Evolutionary conservation across 164 flowering plant species (phyloP).

Genomic region (Aristolochia fimbriata): DNA sequence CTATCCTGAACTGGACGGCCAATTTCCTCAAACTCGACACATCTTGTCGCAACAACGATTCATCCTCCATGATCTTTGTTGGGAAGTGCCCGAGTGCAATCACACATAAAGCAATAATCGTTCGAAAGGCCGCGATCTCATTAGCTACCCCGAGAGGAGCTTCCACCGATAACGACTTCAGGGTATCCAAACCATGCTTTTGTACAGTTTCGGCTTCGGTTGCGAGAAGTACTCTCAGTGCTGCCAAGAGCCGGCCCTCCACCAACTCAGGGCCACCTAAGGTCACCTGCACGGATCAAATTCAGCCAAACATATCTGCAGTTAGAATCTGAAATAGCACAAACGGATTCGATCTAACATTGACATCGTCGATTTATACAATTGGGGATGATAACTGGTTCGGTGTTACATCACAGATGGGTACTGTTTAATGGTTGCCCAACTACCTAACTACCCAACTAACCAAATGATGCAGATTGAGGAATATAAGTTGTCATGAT

Average conservation of each 20-base stretch:
- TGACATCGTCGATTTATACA: too few relatives aligned
- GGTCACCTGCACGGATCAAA: conserved; percentile 34
- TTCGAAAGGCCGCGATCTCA: conserved; percentile 59
- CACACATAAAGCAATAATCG: conserved; percentile 62
- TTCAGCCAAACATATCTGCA: not conserved
- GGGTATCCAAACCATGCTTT: conserved; percentile 39
- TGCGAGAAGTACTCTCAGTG: conserved; percentile 61
- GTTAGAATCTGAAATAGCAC: too few relatives aligned
- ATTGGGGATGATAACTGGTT: too few relatives aligned
- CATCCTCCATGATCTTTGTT: conserved; percentile 80
- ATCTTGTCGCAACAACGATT: conserved; percentile 37
- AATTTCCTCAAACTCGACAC: conserved; percentile 36
- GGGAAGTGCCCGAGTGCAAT: conserved; percentile 74
- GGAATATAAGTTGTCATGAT: too few relatives aligned
- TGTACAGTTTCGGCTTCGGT: conserved; percentile 39
- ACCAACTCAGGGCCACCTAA: conserved; percentile 75
- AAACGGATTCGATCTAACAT: too few relatives aligned
- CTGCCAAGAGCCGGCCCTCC: conserved; percentile 83
- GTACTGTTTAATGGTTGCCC: too few relatives aligned
- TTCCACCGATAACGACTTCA: conserved; percentile 54
- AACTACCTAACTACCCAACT: too few relatives aligned
- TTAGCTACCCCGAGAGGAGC: conserved; percentile 73
- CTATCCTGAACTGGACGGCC: conserved; percentile 62
- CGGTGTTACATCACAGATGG: too few relatives aligned
- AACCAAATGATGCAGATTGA: too few relatives aligned